phyloP scores from a whole-genome alignment of 2,329 filamentous ascomycete genomes.

The Raffaelea ambrosiae region DNA sequence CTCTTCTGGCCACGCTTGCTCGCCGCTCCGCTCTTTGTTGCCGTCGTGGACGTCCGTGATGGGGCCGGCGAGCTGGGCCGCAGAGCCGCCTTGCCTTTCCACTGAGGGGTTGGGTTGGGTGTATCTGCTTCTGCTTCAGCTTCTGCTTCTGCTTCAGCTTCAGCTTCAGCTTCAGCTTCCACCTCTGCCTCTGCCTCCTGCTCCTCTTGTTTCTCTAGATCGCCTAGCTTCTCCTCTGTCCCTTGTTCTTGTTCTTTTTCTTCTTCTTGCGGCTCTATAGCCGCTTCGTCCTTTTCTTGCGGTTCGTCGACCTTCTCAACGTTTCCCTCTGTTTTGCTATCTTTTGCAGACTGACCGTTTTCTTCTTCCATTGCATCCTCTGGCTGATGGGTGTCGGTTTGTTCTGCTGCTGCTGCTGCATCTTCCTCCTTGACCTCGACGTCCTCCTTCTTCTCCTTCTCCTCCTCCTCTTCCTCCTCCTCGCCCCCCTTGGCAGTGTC shows the following conservation, averaged over 20 bases:
- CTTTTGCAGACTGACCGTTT: not conserved
- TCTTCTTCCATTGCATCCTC: slow-evolving; percentile 7
- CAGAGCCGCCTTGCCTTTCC: not conserved
- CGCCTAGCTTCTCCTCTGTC: not conserved
- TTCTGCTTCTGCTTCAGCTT: slow-evolving; percentile 17
- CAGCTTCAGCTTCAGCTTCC: slow-evolving; percentile 15
- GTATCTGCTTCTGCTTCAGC: slow-evolving; percentile 24
- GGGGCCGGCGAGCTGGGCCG: slow-evolving; percentile 9
- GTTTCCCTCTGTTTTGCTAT: not conserved
- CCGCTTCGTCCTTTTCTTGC: not conserved
- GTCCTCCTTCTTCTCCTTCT: slow-evolving; percentile 13
- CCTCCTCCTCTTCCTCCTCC: slow-evolving; percentile 3
- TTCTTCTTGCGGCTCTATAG: not conserved
- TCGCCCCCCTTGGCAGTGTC: slow-evolving; percentile 17
- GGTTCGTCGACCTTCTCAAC: not conserved
- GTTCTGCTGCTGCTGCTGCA: slow-evolving; percentile 13
- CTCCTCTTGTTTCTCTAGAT: slow-evolving; percentile 14
- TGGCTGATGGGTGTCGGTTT: no score
- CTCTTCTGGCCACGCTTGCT: slow-evolving; percentile 65
- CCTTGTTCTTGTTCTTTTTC: not conserved
- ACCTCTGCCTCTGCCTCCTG: not conserved
- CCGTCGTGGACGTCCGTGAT: slow-evolving; percentile 18
- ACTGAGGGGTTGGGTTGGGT: slow-evolving; percentile 11
- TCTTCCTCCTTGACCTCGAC: slow-evolving; percentile 19
- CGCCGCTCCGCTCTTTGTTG: slow-evolving; percentile 28